Percentiles rank a stretch among this genome's conserved stretches.
phyloP scores from a whole-genome alignment of 2,329 filamentous ascomycete species.

The Fusarium sp. region DNA sequence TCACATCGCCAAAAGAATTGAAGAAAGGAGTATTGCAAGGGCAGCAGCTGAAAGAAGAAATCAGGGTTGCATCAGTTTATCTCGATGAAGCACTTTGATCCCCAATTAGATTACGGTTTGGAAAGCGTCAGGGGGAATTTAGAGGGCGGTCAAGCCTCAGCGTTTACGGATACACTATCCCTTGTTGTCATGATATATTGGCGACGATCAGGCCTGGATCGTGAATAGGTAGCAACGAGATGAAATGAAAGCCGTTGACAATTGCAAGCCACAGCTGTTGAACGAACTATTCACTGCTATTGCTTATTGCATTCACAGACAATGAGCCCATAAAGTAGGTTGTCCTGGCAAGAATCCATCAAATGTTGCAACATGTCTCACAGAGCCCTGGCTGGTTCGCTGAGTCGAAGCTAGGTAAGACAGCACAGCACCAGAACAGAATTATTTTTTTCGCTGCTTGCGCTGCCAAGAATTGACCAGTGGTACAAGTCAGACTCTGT shows the following conservation, averaged over 20 bases:
- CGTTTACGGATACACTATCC: conserved; percentile 20
- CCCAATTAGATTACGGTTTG: conserved; percentile 15
- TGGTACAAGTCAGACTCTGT: conserved; percentile 23
- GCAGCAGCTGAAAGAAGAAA: conserved; percentile 26
- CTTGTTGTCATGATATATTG: conserved; percentile 23
- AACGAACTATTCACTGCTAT: background rate
- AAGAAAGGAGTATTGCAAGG: conserved; percentile 11
- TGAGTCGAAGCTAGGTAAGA: conserved; percentile 24
- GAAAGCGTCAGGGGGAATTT: conserved; percentile 13
- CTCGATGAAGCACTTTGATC: conserved; percentile 9
- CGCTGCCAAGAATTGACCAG: conserved; percentile 22
- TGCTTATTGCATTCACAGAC: conserved; percentile 3
- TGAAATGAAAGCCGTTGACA: conserved; percentile 18
- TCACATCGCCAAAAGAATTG: background rate
- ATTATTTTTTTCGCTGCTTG: conserved; percentile 6
- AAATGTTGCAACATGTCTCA: conserved; percentile 31
- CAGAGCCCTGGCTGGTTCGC: conserved; percentile 28
- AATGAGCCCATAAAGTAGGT: conserved; percentile 29
- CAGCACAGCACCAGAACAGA: conserved; percentile 8
- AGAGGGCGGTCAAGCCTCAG: conserved; percentile 14
- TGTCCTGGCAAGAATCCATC: conserved; percentile 29
- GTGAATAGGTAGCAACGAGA: conserved; percentile 1
- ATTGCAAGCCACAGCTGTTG: conserved; percentile 22
- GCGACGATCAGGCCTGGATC: conserved; percentile 21
- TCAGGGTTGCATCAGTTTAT: conserved; percentile 6